These are phyloP conservation scores for Iris pallida DNA, from an alignment of 116 monocot species.

Conservation along the genomic window DNA sequence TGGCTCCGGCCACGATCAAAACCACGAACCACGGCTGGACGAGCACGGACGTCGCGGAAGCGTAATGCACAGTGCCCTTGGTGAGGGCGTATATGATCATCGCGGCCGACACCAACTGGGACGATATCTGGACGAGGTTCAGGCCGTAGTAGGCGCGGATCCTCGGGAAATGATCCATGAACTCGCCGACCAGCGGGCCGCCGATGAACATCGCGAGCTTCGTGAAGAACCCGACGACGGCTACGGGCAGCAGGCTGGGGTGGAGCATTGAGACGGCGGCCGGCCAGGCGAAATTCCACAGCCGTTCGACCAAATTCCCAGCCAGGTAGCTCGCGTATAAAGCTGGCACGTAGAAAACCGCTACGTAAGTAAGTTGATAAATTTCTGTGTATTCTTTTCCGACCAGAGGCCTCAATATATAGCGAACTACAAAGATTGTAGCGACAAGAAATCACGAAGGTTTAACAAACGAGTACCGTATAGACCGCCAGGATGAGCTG, in stretches of 20 bases:
- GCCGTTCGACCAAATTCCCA: slow-evolving; percentile 82
- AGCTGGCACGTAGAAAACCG: slow-evolving; percentile 39
- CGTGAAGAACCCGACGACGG: slow-evolving; percentile 66
- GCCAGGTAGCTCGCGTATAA: slow-evolving; percentile 74
- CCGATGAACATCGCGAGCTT: slow-evolving; percentile 81
- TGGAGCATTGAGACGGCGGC: slow-evolving; percentile 81
- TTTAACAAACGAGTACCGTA: slow-evolving; percentile 55
- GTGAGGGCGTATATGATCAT: slow-evolving; percentile 76
- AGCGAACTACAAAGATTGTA: background rate
- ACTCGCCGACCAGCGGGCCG: slow-evolving; percentile 70
- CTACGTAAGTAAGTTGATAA: slow-evolving; percentile 30
- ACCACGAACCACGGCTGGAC: slow-evolving; percentile 87
- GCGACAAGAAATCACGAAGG: background rate
- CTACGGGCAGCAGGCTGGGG: slow-evolving; percentile 87
- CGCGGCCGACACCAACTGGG: slow-evolving; percentile 74
- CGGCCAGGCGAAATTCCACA: slow-evolving; percentile 96
- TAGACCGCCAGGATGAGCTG: slow-evolving; percentile 78
- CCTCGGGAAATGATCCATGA: slow-evolving; percentile 88
- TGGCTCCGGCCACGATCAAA: slow-evolving; percentile 53
- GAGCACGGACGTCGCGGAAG: slow-evolving; percentile 56
- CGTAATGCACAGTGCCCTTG: slow-evolving; percentile 13
- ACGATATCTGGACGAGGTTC: slow-evolving; percentile 70
- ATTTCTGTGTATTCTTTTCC: no score
- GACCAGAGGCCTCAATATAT: background rate
- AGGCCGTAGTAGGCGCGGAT: slow-evolving; percentile 70